These are phyloP conservation scores for Recurvomyces mirabilis DNA, from an alignment of 495 filamentous ascomycete genomes.

Conservation along the genomic window DNA sequence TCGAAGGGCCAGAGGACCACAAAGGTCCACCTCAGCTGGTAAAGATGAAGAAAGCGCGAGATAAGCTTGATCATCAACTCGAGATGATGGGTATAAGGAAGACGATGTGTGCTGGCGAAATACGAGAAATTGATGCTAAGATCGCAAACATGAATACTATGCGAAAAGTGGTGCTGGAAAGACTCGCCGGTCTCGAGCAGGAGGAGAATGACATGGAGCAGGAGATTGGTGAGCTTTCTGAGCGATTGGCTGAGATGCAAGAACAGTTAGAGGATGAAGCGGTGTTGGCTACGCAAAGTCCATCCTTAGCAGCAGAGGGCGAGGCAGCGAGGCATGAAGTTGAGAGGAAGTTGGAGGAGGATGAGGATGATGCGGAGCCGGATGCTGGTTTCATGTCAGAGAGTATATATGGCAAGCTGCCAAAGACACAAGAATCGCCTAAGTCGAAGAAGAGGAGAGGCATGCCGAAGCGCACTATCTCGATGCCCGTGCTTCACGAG, in stretches of 20 bases:
- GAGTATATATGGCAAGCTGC: constrained; percentile 89
- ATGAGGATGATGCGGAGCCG: constrained; percentile 45
- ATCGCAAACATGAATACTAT: constrained; percentile 87
- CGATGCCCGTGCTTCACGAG: constrained; percentile 91
- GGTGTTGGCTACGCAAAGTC: constrained; percentile 38
- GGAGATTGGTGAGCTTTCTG: constrained; percentile 74
- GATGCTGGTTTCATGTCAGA: constrained; percentile 87
- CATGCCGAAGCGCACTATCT: constrained; percentile 54
- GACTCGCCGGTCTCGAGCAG: constrained; percentile 79
- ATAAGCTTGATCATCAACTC: constrained; percentile 62
- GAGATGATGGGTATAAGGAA: constrained; percentile 90
- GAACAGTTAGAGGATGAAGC: constrained; percentile 62
- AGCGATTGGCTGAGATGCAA: constrained; percentile 72
- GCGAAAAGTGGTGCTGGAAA: constrained; percentile 84
- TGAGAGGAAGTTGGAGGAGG: constrained; percentile 18
- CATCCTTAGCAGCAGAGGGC: constrained; percentile 38
- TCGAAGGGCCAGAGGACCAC: constrained; percentile 43
- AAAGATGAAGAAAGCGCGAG: constrained; percentile 66
- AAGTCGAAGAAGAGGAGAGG: constrained; percentile 37
- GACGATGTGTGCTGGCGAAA: constrained; percentile 95
- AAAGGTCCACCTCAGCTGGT: constrained; percentile 52
- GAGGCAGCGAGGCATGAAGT: constrained; percentile 25
- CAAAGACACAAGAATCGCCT: constrained; percentile 31
- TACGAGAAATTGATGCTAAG: constrained; percentile 93
- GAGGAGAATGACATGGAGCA: constrained; percentile 85